phyloP scores from a whole-genome alignment of 108 stramenopile genomes.

The Epipyxis sp. region DNA sequence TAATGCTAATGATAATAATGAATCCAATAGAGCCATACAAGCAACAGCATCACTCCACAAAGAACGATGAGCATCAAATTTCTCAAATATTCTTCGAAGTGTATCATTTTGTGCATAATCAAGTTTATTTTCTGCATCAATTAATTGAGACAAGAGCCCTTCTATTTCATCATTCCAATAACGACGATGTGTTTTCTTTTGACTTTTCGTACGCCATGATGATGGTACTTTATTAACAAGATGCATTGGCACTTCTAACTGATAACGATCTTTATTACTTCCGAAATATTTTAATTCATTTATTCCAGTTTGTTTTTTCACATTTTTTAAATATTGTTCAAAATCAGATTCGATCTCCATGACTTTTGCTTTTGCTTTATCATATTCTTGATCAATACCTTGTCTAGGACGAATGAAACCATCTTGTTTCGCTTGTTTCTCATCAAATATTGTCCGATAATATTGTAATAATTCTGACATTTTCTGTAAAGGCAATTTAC shows the following conservation, averaged over 20 bases:
- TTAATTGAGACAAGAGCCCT: slow-evolving; percentile 68
- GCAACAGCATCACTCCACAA: slow-evolving; percentile 79
- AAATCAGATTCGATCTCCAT: slow-evolving; percentile 67
- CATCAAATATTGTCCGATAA: slow-evolving; percentile 90
- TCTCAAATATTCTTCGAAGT: slow-evolving; percentile 87
- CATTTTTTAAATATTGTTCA: slow-evolving; percentile 69
- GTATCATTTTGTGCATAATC: slow-evolving; percentile 71
- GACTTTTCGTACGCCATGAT: slow-evolving; percentile 45
- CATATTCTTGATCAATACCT: slow-evolving; percentile 85
- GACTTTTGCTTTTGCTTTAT: slow-evolving; percentile 75
- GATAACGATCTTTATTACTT: slow-evolving; percentile 86
- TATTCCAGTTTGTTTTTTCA: slow-evolving; percentile 18
- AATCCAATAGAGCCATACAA: slow-evolving; percentile 85
- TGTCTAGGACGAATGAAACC: slow-evolving; percentile 69
- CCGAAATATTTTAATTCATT: slow-evolving; percentile 46
- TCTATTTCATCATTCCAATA: slow-evolving; percentile 76
- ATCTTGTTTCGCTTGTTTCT: slow-evolving; percentile 64
- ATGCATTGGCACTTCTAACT: slow-evolving; percentile 76
- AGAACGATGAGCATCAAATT: slow-evolving; percentile 76
- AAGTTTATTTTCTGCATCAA: slow-evolving; percentile 65
- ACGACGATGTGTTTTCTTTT: slow-evolving; percentile 57
- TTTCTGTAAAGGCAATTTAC: slow-evolving; percentile 69
- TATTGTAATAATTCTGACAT: slow-evolving; percentile 72
- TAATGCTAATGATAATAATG: slow-evolving; percentile 81
- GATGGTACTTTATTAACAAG: slow-evolving; percentile 50